Conservation (phyloP, 257 asterid species). For the Rhazya stricta region DNA sequence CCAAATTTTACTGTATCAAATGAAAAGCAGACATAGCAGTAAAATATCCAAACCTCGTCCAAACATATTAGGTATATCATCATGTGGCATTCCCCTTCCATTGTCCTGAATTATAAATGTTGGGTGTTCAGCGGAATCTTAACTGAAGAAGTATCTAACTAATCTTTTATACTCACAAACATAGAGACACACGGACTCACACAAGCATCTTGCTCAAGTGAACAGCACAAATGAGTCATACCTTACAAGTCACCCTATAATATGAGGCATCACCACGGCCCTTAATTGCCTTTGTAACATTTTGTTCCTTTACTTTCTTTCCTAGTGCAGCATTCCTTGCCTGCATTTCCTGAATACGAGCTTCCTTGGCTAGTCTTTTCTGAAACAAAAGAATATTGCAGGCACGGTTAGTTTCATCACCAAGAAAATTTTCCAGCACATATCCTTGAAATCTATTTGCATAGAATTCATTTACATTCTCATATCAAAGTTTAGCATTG, state of each 20-base stretch:
- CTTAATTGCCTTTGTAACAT: conserved; percentile 45
- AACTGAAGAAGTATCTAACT: not conserved
- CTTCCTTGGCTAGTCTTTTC: conserved; percentile 95
- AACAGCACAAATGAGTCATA: conserved; percentile 18
- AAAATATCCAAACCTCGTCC: conserved; percentile 60
- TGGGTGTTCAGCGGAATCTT: conserved; percentile 1
- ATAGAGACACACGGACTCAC: too few species aligned
- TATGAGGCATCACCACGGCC: conserved; percentile 80
- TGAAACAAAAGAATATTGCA: conserved; percentile 20
- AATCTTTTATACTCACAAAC: not conserved
- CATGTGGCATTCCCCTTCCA: conserved; percentile 97
- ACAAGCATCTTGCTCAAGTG: not conserved
- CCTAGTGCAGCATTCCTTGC: conserved; percentile 77
- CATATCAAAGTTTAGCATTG: not conserved
- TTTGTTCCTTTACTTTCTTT: conserved; percentile 60
- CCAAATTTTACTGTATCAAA: not conserved
- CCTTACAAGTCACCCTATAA: conserved; percentile 80
- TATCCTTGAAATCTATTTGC: not conserved
- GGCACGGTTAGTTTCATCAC: not conserved
- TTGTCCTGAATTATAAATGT: conserved; percentile 55
- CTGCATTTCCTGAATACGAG: conserved; percentile 68
- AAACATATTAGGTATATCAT: conserved; percentile 94
- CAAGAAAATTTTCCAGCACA: not conserved
- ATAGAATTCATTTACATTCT: not conserved
- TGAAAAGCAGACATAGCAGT: not conserved